These are phyloP conservation scores for Acacia melanoxylon DNA, from an alignment of 306 rosid genomes.

Conservation along the genomic window DNA sequence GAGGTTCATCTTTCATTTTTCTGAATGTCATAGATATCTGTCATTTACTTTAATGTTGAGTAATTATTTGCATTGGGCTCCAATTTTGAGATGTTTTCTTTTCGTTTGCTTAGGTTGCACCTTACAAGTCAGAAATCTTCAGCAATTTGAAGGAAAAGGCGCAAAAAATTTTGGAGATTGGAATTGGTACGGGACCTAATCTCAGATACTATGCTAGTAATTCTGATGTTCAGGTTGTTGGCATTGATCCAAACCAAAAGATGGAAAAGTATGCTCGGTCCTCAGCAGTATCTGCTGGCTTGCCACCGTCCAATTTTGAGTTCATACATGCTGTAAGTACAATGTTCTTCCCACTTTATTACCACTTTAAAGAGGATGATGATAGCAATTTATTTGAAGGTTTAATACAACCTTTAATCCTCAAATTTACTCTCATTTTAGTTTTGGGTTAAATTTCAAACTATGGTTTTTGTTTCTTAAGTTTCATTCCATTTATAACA, in stretches of 20 bases:
- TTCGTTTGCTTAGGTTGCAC: conserved; percentile 61
- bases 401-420: no score
- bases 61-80: background rate
- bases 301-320: conserved; percentile 64
- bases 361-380: background rate
- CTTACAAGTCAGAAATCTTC: conserved; percentile 65
- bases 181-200: conserved; percentile 87
- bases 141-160: conserved; percentile 67
- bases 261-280: conserved; percentile 83
- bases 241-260: conserved; percentile 79
- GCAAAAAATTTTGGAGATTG: conserved; percentile 76
- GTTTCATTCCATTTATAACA: no score
- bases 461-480: no score
- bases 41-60: background rate
- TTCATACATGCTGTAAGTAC: conserved; percentile 73
- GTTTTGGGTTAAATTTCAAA: no score
- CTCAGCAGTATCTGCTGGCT: conserved; percentile 59
- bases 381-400: background rate
- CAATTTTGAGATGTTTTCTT: conserved; percentile 9
- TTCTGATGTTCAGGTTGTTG: conserved; percentile 56
- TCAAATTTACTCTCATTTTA: no score
- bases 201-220: conserved; percentile 61
- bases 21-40: background rate
- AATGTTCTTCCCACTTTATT: conserved; percentile 13
- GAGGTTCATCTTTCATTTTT: conserved; percentile 3